Evolutionary conservation across 306 rosid species (phyloP).

Genomic region (Trifolium pratense): DNA sequence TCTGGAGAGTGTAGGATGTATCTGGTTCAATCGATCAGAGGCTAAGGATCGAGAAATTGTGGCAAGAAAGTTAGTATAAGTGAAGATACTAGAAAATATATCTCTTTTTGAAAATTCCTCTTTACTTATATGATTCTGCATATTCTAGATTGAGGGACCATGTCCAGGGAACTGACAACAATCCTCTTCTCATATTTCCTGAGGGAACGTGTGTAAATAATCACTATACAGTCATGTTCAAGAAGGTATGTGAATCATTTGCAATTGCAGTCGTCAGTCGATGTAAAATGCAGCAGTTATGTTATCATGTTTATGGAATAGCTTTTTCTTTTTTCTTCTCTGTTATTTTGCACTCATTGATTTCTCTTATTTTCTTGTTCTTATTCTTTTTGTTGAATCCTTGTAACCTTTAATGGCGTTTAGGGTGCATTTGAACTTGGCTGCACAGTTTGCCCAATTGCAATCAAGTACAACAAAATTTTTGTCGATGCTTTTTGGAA

Average conservation of each 20-base stretch:
- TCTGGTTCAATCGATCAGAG: constrained; percentile 93
- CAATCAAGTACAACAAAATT: constrained; percentile 96
- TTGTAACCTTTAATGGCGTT: constrained; percentile 40
- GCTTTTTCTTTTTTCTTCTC: constrained; percentile 1
- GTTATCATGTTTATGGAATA: not conserved
- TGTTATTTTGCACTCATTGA: not conserved
- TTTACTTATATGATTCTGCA: constrained; percentile 36
- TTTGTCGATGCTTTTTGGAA: constrained; percentile 99
- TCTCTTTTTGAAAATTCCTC: constrained; percentile 23
- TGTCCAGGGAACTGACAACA: constrained; percentile 82
- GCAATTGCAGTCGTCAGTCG: not conserved
- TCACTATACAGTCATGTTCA: constrained; percentile 95
- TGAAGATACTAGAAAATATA: constrained; percentile 21
- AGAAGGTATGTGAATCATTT: constrained; percentile 64
- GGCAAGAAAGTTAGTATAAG: constrained; percentile 77
- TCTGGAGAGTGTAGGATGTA: constrained; percentile 96
- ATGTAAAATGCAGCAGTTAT: constrained; percentile 29
- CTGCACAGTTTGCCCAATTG: constrained; percentile 90
- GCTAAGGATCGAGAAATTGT: constrained; percentile 94
- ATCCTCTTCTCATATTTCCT: constrained; percentile 97
- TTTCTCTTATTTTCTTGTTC: constrained; percentile 17
- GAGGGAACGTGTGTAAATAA: constrained; percentile 99
- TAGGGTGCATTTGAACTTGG: constrained; percentile 99
- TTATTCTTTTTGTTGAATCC: constrained; percentile 34
- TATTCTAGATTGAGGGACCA: constrained; percentile 84